Conservation (phyloP, 2,329 filamentous ascomycete genomes). For the Scedosporium boydii region DNA sequence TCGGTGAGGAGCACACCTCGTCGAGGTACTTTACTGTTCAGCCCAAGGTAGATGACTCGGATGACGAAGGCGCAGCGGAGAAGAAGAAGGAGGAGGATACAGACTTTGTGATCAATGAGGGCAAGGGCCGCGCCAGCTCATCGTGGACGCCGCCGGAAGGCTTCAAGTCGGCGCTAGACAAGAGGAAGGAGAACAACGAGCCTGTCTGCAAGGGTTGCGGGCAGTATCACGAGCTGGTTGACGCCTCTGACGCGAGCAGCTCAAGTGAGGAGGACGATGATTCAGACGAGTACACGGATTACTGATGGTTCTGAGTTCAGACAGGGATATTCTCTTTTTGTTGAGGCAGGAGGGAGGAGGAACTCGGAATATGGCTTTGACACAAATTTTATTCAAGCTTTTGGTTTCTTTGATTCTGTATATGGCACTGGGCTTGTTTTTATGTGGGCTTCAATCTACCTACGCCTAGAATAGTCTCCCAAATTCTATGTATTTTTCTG, state of each 20-base stretch:
- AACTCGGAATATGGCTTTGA: too few relatives aligned
- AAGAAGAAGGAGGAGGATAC: constrained; percentile 12
- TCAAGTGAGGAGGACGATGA: background rate
- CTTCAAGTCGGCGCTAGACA: constrained; percentile 11
- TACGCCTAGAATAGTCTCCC: too few relatives aligned
- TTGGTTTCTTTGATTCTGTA: too few relatives aligned
- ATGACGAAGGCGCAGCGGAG: constrained; percentile 16
- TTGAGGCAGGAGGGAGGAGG: too few relatives aligned
- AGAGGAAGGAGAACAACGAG: constrained; percentile 8
- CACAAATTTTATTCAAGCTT: too few relatives aligned
- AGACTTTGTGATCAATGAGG: constrained; percentile 19
- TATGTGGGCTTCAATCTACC: too few relatives aligned
- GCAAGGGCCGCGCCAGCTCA: constrained; percentile 9
- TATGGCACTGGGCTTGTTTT: too few relatives aligned
- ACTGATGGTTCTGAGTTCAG: background rate
- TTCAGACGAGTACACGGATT: background rate
- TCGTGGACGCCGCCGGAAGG: constrained; percentile 9
- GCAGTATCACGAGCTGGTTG: background rate
- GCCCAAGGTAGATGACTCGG: constrained; percentile 16
- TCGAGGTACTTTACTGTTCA: constrained; percentile 27
- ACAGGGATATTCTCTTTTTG: too few relatives aligned
- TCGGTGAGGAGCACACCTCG: constrained; percentile 38
- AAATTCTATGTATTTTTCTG: too few relatives aligned
- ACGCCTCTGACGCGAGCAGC: background rate
- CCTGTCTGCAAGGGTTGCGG: background rate